A percentile compares a stretch with the other conserved stretches of the same genome.
Evolutionary conservation across 2,329 filamentous ascomycete genomes (phyloP).

Genomic region (Cordyceps fumosorosea): DNA sequence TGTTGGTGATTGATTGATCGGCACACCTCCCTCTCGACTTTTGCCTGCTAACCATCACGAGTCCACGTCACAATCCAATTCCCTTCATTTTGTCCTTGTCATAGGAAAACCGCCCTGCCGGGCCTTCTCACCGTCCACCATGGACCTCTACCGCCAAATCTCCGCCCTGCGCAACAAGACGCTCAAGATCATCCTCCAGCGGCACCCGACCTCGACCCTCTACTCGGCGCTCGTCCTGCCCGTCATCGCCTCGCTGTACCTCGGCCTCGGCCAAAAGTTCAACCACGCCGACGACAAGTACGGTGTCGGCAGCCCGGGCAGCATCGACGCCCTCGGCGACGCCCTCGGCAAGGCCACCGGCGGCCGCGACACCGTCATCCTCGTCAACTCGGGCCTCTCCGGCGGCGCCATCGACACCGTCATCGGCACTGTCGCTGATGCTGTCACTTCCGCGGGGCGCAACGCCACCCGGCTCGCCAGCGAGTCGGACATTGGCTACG

Average conservation of each 20-base stretch:
- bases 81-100: not conserved
- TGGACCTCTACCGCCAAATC: conserved; percentile 47
- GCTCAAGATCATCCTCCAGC: conserved; percentile 46
- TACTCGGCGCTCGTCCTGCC: conserved; percentile 52
- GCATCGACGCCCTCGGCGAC: conserved; percentile 57
- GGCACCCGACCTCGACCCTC: conserved; percentile 44
- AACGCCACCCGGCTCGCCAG: conserved; percentile 19
- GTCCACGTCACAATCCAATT: not conserved
- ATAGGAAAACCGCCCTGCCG: not conserved
- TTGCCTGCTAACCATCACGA: not conserved
- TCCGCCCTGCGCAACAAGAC: conserved; percentile 53
- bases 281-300: conserved; percentile 67
- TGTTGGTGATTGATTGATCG: not conserved
- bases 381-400: conserved; percentile 65
- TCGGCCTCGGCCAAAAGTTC: conserved; percentile 66
- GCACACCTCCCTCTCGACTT: not conserved
- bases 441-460: conserved; percentile 20
- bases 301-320: conserved; percentile 57
- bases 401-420: conserved; percentile 64
- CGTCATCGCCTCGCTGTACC: conserved; percentile 47
- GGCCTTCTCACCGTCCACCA: too few relatives aligned
- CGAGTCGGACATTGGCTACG: conserved; percentile 26
- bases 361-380: conserved; percentile 57
- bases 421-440: conserved; percentile 40
- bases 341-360: conserved; percentile 52